Evolutionary conservation across 108 stramenopile genomes (phyloP).

Genomic region (Cyclostephanos invisitatus): DNA sequence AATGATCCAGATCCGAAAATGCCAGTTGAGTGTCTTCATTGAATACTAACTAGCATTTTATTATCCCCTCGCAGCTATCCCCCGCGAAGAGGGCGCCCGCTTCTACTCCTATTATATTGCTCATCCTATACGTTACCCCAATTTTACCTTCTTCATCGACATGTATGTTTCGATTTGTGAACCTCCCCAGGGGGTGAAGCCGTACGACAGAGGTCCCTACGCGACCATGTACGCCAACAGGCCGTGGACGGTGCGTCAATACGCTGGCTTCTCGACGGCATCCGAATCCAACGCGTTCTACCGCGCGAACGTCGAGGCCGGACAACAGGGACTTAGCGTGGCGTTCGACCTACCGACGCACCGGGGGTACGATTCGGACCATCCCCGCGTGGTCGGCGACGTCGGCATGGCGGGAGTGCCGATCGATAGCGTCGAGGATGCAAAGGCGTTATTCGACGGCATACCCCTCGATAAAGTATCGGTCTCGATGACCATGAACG

Average conservation of each 20-base stretch:
- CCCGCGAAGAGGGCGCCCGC: too few relatives aligned
- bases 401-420: conserved; percentile 99
- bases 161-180: not conserved
- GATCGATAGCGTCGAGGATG: conserved; percentile 93
- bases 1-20: conserved; percentile 63
- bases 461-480: conserved; percentile 93
- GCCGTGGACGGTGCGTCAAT: conserved; percentile 88
- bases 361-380: conserved; percentile 97
- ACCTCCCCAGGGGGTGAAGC: conserved; percentile 91
- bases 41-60: not conserved
- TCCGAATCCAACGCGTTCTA: conserved; percentile 96
- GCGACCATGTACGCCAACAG: conserved; percentile 97
- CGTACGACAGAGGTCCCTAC: conserved; percentile 97
- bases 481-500: conserved; percentile 99
- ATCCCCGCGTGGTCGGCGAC: conserved; percentile 94
- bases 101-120: too few relatives aligned
- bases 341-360: conserved; percentile 98
- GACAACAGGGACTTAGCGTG: conserved; percentile 93
- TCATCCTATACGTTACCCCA: too few relatives aligned
- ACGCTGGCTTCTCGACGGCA: conserved; percentile 97
- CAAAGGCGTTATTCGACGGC: conserved; percentile 96
- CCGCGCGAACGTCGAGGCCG: conserved; percentile 88
- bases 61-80: too few relatives aligned
- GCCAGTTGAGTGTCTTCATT: conserved; percentile 39
- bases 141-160: not conserved